Base-by-base conservation (phyloP, 805 yeast genomes). In the Clavispora santaluciae region DNA sequence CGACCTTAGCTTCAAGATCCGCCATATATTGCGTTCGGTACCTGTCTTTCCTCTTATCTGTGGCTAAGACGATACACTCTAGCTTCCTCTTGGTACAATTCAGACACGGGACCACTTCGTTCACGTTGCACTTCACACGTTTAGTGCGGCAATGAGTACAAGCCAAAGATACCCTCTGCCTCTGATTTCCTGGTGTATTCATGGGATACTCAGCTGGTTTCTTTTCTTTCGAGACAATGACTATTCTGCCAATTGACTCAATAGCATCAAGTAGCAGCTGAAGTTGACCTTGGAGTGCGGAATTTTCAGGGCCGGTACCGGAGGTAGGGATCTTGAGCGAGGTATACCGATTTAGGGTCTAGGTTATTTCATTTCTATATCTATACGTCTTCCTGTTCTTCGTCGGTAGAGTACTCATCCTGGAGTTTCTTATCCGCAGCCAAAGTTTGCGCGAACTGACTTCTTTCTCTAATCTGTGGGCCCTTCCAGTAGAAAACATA, bases 401-500 rank as follows among this genome's bases (percentile, higher is more conserved):
- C 50, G 30, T 41, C 45, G 11, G 44, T 48, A 6, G 48, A 43
- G n/a, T 39, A 36, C 9, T 38, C 40, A 9, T n/a, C 36, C 21
- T 18, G 25, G 9, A 36, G 10, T 18, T 36, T 36, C 36, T 40
- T 42, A 44, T 61, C 64, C 5, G 64, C 64, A 12, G 64, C 64
- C 48, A 59, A 57, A 3, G 61, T 56, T 53, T 56, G 70, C 3
- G 72, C 72, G 44, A 67, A 66, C 47, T 58, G 59, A 25, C 65
- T 59, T 39, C 43, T 57, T 17, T 48, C 53, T 36, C 71, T 59
- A 38, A 67, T 59, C 16, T 36, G 40, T 2, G 72, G 70, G 0
- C 72, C 72, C 38, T 65, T 62, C 66, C 65, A 63, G 51, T 67
- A 66, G 49, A 66, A 64, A 7, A 66, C 50, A 43, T 63, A 66